Conservation (phyloP, 2,329 filamentous ascomycete species). For the Penicillium sp. region DNA sequence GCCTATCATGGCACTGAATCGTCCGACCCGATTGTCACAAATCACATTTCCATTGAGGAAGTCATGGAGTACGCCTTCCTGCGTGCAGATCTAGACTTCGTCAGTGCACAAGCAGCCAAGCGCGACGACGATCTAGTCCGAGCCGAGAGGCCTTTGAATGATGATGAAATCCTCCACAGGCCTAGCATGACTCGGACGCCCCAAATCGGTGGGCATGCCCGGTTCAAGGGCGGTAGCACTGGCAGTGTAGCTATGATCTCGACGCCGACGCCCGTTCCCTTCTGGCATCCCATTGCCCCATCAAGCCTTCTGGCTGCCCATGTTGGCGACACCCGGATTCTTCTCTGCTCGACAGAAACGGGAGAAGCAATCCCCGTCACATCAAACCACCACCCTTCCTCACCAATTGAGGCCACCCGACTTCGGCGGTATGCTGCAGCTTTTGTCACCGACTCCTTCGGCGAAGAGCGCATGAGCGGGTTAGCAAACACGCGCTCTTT, state of each 20-base stretch:
- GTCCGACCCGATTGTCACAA: conserved; percentile 30
- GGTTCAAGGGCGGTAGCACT: conserved; percentile 92
- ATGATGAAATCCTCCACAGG: conserved; percentile 75
- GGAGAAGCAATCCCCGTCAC: conserved; percentile 79
- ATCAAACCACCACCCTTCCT: conserved; percentile 88
- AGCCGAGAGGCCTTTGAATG: conserved; percentile 76
- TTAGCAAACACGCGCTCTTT: conserved; percentile 93
- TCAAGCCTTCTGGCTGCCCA: conserved; percentile 84
- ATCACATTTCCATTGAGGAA: conserved; percentile 46
- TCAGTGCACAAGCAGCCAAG: conserved; percentile 82
- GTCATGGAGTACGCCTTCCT: conserved; percentile 89
- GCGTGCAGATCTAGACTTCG: conserved; percentile 90
- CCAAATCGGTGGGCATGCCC: conserved; percentile 68
- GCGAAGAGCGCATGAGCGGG: conserved; percentile 91
- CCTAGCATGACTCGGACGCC: conserved; percentile 49
- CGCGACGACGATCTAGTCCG: conserved; percentile 68
- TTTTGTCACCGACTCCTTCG: conserved; percentile 93
- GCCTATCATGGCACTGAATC: conserved; percentile 42
- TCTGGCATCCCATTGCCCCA: conserved; percentile 88
- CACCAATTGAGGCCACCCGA: conserved; percentile 76
- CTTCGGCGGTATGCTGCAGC: conserved; percentile 81
- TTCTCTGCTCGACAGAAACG: conserved; percentile 83
- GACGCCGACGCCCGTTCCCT: conserved; percentile 85
- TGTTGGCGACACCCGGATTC: conserved; percentile 86
- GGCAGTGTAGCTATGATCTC: conserved; percentile 87